These are phyloP conservation scores for Aphanomyces stellatus DNA, from an alignment of 352 stramenopile genomes.

Conservation along the genomic window DNA sequence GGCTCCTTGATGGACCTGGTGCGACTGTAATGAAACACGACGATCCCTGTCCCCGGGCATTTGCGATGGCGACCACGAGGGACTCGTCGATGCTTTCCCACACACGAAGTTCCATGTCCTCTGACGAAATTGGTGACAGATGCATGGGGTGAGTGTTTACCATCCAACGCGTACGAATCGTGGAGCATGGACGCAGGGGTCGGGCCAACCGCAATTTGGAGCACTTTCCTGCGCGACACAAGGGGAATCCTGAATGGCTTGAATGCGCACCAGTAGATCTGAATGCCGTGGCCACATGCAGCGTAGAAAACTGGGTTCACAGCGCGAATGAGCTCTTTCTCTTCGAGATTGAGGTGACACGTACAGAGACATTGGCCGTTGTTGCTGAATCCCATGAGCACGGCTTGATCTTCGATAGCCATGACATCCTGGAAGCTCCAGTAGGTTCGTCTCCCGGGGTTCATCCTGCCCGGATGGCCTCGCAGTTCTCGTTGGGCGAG, in stretches of 20 bases:
- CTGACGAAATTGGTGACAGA: not conserved
- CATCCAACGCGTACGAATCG: not conserved
- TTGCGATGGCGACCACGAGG: conserved; percentile 38
- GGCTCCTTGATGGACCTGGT: conserved; percentile 32
- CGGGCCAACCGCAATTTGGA: conserved; percentile 23
- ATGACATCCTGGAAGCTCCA: conserved; percentile 9
- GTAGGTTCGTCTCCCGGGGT: not conserved
- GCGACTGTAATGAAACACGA: conserved; percentile 22
- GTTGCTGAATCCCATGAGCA: conserved; percentile 59
- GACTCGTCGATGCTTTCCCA: conserved; percentile 49
- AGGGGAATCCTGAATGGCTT: conserved; percentile 15
- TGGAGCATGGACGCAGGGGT: not conserved
- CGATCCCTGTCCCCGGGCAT: conserved; percentile 20
- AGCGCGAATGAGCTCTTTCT: no score
- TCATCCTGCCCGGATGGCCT: not conserved
- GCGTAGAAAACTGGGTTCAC: conserved; percentile 48
- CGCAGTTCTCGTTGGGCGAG: not conserved
- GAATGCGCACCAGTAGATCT: conserved; percentile 40
- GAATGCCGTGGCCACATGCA: conserved; percentile 27
- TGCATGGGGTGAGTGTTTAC: not conserved
- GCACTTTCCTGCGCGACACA: conserved; percentile 10
- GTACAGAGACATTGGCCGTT: conserved; percentile 52
- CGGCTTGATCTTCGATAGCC: conserved; percentile 28
- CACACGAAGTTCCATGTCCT: conserved; percentile 31
- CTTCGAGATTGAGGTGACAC: no score